Conservation (phyloP, 139 green algal species). For the Chlamydomonas urium region DNA sequence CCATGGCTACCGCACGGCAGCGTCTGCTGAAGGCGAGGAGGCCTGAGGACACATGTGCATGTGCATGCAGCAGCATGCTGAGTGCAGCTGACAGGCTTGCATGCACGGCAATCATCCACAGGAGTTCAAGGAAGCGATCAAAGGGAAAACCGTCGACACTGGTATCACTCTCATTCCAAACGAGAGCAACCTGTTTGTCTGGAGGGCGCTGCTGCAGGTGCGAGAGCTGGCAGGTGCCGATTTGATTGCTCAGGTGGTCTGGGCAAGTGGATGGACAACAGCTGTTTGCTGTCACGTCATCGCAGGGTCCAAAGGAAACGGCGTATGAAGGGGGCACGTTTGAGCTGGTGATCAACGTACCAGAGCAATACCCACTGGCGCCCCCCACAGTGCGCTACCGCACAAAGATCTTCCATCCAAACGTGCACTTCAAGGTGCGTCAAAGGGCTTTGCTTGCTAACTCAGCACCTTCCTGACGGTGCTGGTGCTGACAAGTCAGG, state of each 20-base stretch:
- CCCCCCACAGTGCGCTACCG: slow-evolving; percentile 68
- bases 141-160: slow-evolving; percentile 33
- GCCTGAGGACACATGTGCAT: too few species aligned
- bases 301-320: slow-evolving; percentile 78
- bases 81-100: neutral
- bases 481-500: too few species aligned
- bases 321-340: slow-evolving; percentile 84
- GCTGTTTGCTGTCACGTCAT: neutral
- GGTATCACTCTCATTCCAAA: slow-evolving; percentile 70
- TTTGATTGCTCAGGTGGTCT: neutral
- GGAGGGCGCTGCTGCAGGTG: slow-evolving; percentile 65
- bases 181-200: slow-evolving; percentile 69
- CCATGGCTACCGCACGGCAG: slow-evolving; percentile 52
- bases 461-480: too few species aligned
- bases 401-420: slow-evolving; percentile 95
- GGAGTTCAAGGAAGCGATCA: slow-evolving; percentile 67
- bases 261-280: neutral
- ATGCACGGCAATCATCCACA: slow-evolving; percentile 19
- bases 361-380: slow-evolving; percentile 86
- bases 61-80: neutral
- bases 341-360: slow-evolving; percentile 75
- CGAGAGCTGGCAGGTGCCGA: neutral
- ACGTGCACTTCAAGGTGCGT: slow-evolving; percentile 90
- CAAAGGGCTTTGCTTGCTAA: too few species aligned
- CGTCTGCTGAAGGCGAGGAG: slow-evolving; percentile 41